Evolutionary conservation across 1,284 basidiomycete species (phyloP).

Genomic region (Hemileccinum hortonii): DNA sequence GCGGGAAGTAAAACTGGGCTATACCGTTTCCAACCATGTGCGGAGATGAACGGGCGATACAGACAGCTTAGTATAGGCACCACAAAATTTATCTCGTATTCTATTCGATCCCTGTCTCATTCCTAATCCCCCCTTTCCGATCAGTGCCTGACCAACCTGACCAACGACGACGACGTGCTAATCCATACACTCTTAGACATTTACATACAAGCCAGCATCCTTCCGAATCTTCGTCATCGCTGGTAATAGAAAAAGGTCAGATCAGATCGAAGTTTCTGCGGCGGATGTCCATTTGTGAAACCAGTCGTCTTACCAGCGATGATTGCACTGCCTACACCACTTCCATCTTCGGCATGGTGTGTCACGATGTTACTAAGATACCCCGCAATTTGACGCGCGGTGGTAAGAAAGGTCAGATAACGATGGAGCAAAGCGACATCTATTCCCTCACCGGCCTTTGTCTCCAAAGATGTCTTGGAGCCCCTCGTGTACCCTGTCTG

Average conservation of each 20-base stretch:
- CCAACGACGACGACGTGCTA: too few relatives aligned
- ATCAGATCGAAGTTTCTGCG: neutral
- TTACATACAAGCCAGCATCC: constrained; percentile 42
- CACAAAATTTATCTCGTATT: constrained; percentile 8
- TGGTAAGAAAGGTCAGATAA: neutral
- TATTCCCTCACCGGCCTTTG: constrained; percentile 70
- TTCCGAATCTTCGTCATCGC: constrained; percentile 67
- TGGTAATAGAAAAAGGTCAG: constrained; percentile 16
- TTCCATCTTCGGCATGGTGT: constrained; percentile 92
- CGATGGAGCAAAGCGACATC: neutral
- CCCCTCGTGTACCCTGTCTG: constrained; percentile 86
- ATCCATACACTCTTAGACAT: constrained; percentile 27
- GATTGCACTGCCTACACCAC: constrained; percentile 93
- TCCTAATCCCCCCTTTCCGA: neutral
- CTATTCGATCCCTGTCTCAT: neutral
- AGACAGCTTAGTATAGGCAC: constrained; percentile 14
- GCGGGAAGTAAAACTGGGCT: too few relatives aligned
- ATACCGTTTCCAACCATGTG: neutral
- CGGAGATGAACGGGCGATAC: constrained; percentile 7
- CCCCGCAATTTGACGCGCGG: neutral
- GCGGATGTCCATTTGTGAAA: too few relatives aligned
- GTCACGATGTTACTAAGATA: constrained; percentile 74
- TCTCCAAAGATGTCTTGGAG: constrained; percentile 92
- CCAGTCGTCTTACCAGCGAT: constrained; percentile 71
- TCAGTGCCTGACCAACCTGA: neutral